phyloP scores from a whole-genome alignment of 2,329 filamentous ascomycete species.

The Colletotrichum higginsianum region DNA sequence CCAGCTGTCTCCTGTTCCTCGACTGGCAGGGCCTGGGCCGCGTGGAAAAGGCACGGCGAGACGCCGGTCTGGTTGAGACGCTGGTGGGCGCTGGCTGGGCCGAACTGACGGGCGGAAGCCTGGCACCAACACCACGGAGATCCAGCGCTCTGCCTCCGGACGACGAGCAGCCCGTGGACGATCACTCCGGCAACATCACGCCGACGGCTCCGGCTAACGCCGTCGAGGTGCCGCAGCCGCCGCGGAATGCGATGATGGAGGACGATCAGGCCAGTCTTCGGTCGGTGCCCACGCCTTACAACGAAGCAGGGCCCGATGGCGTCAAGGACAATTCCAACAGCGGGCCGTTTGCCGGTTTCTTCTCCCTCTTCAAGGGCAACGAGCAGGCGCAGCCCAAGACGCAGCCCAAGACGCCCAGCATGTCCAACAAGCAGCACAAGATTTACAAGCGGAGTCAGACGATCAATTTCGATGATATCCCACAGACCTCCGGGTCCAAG shows the following conservation, averaged over 20 bases:
- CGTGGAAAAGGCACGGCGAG: slow-evolving; percentile 93
- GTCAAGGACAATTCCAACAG: slow-evolving; percentile 49
- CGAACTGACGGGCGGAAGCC: slow-evolving; percentile 84
- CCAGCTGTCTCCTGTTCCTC: slow-evolving; percentile 94
- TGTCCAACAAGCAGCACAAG: slow-evolving; percentile 74
- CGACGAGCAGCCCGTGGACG: slow-evolving; percentile 39
- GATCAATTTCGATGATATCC: slow-evolving; percentile 63
- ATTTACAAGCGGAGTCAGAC: slow-evolving; percentile 87
- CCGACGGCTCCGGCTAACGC: slow-evolving; percentile 53
- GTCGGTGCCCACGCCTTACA: slow-evolving; percentile 56
- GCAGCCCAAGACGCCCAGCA: slow-evolving; percentile 58
- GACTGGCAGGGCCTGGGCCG: slow-evolving; percentile 96
- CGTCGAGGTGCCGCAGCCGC: slow-evolving; percentile 79
- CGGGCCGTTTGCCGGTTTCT: slow-evolving; percentile 73
- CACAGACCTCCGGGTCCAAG: slow-evolving; percentile 52
- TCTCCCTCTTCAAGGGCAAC: slow-evolving; percentile 80
- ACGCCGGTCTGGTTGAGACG: slow-evolving; percentile 92
- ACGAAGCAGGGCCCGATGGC: slow-evolving; percentile 45
- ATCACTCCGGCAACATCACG: slow-evolving; percentile 39
- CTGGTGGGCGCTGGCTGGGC: slow-evolving; percentile 96
- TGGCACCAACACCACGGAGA: slow-evolving; percentile 60
- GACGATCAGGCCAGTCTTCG: slow-evolving; percentile 75
- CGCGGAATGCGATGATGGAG: slow-evolving; percentile 74
- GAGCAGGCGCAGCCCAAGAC: slow-evolving; percentile 60
- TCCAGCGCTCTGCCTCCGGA: slow-evolving; percentile 59